Conservation (phyloP, 345 rosid species). For the Camelina hispida region DNA sequence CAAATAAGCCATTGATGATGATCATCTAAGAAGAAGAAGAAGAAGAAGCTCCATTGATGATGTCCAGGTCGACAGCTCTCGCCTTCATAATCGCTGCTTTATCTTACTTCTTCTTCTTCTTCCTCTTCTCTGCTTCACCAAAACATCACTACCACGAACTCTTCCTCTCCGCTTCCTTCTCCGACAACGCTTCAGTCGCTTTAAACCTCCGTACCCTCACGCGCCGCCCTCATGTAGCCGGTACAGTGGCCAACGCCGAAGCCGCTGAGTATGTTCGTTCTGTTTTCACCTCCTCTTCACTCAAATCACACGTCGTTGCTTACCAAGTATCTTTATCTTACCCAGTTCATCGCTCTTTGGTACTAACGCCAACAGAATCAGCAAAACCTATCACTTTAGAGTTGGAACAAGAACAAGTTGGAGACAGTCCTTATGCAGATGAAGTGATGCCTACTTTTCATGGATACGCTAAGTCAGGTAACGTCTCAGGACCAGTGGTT, state of each 20-base stretch:
- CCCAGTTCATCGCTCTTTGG: constrained; percentile 67
- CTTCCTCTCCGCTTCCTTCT: constrained; percentile 58
- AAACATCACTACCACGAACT: constrained; percentile 61
- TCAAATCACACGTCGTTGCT: constrained; percentile 52
- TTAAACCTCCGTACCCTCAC: constrained; percentile 72
- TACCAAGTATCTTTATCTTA: constrained; percentile 70
- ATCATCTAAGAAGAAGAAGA: constrained; percentile 13
- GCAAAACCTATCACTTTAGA: constrained; percentile 47
- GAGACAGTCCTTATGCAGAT: constrained; percentile 68
- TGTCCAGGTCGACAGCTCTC: constrained; percentile 47
- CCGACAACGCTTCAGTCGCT: constrained; percentile 67
- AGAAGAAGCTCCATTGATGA: constrained; percentile 32
- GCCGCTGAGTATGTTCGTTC: constrained; percentile 67
- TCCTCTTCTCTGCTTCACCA: constrained; percentile 48
- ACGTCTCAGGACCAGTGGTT: constrained; percentile 57
- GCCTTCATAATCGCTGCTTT: constrained; percentile 47
- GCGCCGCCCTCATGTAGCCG: constrained; percentile 81
- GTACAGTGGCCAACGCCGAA: constrained; percentile 77
- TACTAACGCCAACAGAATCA: constrained; percentile 45
- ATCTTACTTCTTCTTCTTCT: constrained; percentile 41
- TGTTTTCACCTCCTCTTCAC: constrained; percentile 50
- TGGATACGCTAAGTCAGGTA: constrained; percentile 81
- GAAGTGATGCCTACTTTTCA: constrained; percentile 78
- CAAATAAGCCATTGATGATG: neutral
- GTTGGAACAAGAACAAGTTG: constrained; percentile 58